phyloP scores from a whole-genome alignment of 139 green algal genomes.

The Monoraphidium neglectum region DNA sequence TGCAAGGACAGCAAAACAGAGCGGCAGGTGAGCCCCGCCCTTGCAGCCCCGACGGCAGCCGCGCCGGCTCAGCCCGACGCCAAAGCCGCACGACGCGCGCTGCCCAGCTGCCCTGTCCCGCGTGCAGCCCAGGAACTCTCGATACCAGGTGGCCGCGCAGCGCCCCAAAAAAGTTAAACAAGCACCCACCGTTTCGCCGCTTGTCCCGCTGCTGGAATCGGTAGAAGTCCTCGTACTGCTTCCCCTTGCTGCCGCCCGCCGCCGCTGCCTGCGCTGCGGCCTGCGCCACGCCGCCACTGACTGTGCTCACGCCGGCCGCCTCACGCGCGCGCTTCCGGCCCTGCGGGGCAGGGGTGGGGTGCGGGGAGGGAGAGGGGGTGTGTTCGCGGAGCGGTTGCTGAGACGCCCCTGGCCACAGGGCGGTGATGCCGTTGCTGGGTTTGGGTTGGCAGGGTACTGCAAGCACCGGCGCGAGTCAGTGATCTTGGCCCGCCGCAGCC shows the following conservation, averaged over 20 bases:
- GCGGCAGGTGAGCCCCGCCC: no score
- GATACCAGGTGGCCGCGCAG: no score
- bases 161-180: no score
- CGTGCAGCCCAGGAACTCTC: no score
- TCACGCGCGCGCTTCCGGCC: slow-evolving; percentile 49
- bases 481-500: background rate
- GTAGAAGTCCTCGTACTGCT: slow-evolving; percentile 64
- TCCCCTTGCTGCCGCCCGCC: slow-evolving; percentile 42
- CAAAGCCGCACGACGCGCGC: no score
- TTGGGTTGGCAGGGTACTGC: background rate
- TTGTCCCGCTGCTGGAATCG: slow-evolving; percentile 76
- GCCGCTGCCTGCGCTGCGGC: slow-evolving; percentile 52
- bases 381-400: background rate
- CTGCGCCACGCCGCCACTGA: slow-evolving; percentile 52
- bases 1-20: no score
- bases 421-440: background rate
- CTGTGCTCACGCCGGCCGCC: slow-evolving; percentile 29
- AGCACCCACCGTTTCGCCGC: slow-evolving; percentile 53
- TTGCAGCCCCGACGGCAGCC: no score
- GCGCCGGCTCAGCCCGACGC: no score
- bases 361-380: background rate
- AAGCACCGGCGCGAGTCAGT: background rate
- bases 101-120: no score
- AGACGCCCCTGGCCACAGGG: background rate
- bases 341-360: slow-evolving; percentile 9